Conservation (phyloP, 306 rosid genomes). For the Malus asiatica region DNA sequence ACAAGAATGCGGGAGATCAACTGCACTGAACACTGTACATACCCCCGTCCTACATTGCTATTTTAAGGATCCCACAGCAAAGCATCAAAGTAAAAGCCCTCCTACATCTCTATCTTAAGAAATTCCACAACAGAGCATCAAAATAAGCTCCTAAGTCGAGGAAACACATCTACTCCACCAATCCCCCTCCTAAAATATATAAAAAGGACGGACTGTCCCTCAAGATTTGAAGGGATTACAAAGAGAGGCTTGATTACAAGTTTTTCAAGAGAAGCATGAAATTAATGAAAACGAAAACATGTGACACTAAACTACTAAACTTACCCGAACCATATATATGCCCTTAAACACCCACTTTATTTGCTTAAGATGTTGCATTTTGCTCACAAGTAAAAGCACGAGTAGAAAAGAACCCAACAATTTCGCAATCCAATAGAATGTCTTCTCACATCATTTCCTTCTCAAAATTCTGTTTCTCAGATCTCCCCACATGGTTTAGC, state of each 20-base stretch:
- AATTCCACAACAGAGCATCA: constrained; percentile 49
- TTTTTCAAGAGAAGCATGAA: constrained; percentile 29
- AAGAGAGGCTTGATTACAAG: constrained; percentile 43
- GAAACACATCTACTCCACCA: background rate
- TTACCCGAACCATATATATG: constrained; percentile 25
- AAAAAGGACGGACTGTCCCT: constrained; percentile 13
- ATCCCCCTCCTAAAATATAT: constrained; percentile 15
- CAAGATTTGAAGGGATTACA: constrained; percentile 24
- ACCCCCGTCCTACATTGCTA: background rate
- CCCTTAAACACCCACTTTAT: constrained; percentile 29
- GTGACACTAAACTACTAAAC: constrained; percentile 25
- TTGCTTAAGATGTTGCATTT: constrained; percentile 16
- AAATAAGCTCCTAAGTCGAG: constrained; percentile 48
- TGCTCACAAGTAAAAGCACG: background rate
- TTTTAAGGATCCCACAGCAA: background rate
- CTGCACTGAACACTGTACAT: constrained; percentile 48
- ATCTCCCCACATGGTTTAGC: constrained; percentile 12
- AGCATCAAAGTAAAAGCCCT: constrained; percentile 4
- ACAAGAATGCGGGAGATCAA: constrained; percentile 33
- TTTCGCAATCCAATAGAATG: background rate
- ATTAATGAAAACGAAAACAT: constrained; percentile 10
- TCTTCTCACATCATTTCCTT: background rate
- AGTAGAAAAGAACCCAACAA: constrained; percentile 5
- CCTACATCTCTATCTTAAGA: constrained; percentile 28
- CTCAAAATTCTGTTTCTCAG: background rate